Conservation (phyloP, 768 basidiomycete genomes). For the Galerina sulciceps region DNA sequence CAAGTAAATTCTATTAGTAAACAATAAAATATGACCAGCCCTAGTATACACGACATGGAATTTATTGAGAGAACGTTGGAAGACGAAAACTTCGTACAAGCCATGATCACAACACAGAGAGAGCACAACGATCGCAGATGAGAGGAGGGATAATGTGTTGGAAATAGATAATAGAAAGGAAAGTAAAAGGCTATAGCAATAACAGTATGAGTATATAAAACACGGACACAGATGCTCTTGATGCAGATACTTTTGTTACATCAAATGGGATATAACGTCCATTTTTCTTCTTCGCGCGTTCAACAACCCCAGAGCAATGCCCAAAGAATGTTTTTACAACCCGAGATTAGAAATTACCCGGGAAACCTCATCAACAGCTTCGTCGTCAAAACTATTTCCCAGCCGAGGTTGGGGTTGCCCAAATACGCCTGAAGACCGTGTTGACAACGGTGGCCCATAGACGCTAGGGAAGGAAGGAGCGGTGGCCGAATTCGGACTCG, state of each 20-base stretch:
- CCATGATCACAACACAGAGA: slow-evolving; percentile 15
- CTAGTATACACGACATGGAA: slow-evolving; percentile 50
- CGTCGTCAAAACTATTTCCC: slow-evolving; percentile 51
- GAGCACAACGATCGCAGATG: slow-evolving; percentile 12
- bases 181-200: slow-evolving; percentile 26
- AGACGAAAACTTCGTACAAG: slow-evolving; percentile 22
- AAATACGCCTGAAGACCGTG: slow-evolving; percentile 29
- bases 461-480: slow-evolving; percentile 87
- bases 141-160: slow-evolving; percentile 14
- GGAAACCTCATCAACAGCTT: slow-evolving; percentile 70
- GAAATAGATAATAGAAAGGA: slow-evolving; percentile 21
- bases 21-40: slow-evolving; percentile 66
- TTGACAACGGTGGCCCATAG: slow-evolving; percentile 65
- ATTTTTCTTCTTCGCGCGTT: slow-evolving; percentile 19
- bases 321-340: slow-evolving; percentile 42
- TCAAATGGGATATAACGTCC: slow-evolving; percentile 30
- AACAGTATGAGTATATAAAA: slow-evolving; percentile 25
- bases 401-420: slow-evolving; percentile 39
- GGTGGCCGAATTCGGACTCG: slow-evolving; percentile 78
- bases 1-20: slow-evolving; percentile 52
- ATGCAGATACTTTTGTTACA: slow-evolving; percentile 33
- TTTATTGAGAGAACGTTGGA: slow-evolving; percentile 32
- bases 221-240: slow-evolving; percentile 19
- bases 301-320: slow-evolving; percentile 23
- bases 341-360: slow-evolving; percentile 80